phyloP scores from a whole-genome alignment of 73 alveolate genomes.

The Paraurostyla sp. region DNA sequence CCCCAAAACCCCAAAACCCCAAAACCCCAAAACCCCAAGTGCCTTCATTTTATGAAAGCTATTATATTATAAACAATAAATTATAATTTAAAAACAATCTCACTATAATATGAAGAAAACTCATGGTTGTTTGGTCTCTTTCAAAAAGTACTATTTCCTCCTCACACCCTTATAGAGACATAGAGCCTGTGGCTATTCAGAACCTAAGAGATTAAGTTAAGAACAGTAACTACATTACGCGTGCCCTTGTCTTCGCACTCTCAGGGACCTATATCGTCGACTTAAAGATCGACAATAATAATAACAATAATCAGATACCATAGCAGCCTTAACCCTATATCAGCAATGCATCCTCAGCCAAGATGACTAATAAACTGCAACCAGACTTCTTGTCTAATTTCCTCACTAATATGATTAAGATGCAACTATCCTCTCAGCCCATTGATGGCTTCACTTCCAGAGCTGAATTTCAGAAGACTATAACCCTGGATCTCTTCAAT shows the following conservation, averaged over 20 bases:
- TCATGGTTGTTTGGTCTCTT: constrained; percentile 56
- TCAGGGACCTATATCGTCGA: constrained; percentile 63
- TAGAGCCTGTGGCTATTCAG: constrained; percentile 27
- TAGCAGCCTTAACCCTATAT: too few species aligned
- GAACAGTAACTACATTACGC: constrained; percentile 13
- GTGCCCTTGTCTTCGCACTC: constrained; percentile 39
- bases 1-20: too few species aligned
- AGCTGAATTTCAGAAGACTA: constrained; percentile 13
- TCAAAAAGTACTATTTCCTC: background rate
- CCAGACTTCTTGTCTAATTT: constrained; percentile 55
- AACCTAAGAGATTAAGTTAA: constrained; percentile 50
- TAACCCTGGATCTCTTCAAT: constrained; percentile 32
- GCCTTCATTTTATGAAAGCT: too few species aligned
- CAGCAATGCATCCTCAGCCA: too few species aligned
- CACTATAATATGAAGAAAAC: constrained; percentile 47
- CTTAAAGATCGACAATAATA: too few species aligned
- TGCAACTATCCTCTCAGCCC: background rate
- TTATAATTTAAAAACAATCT: background rate
- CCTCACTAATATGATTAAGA: constrained; percentile 11
- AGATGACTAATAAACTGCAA: constrained; percentile 31
- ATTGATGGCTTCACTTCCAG: constrained; percentile 12
- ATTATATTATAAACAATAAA: too few species aligned
- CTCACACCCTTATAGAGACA: background rate
- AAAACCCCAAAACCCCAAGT: too few species aligned
- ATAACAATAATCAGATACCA: background rate